These are phyloP conservation scores for Heterobasidion annosum DNA, from an alignment of 1,284 basidiomycete species.

Conservation along the genomic window DNA sequence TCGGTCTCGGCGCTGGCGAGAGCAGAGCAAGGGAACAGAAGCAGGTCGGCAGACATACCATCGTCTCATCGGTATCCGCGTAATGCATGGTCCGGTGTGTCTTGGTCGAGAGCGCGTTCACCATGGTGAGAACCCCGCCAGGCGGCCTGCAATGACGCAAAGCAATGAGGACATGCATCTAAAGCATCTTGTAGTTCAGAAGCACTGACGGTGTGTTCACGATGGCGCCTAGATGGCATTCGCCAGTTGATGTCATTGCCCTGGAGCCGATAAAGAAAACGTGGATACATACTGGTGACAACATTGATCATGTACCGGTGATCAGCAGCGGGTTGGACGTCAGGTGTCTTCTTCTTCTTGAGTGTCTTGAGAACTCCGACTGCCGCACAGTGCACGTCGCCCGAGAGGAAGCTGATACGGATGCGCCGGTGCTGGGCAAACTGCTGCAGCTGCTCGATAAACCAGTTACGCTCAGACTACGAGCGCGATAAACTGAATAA, in stretches of 20 bases:
- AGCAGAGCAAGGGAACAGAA: not conserved
- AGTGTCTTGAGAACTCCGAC: slow-evolving; percentile 75
- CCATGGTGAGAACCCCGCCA: slow-evolving; percentile 69
- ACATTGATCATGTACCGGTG: slow-evolving; percentile 85
- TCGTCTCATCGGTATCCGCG: slow-evolving; percentile 73
- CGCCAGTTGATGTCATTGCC: too few species aligned
- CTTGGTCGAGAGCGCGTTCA: slow-evolving; percentile 73
- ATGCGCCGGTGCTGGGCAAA: slow-evolving; percentile 53
- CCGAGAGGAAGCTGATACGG: slow-evolving; percentile 79
- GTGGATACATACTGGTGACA: slow-evolving; percentile 48
- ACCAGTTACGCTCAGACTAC: slow-evolving; percentile 85
- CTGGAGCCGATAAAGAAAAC: not conserved
- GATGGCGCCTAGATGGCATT: slow-evolving; percentile 46
- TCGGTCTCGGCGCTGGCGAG: not conserved
- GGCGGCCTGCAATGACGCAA: slow-evolving; percentile 48
- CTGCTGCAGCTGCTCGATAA: slow-evolving; percentile 73
- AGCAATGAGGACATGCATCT: not conserved
- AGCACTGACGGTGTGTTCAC: slow-evolving; percentile 72
- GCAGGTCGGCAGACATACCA: slow-evolving; percentile 38
- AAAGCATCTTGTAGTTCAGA: not conserved
- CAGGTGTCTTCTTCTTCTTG: slow-evolving; percentile 36
- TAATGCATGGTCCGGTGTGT: slow-evolving; percentile 79
- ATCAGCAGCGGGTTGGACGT: slow-evolving; percentile 48
- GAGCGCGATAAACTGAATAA: not conserved
- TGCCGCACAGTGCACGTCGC: slow-evolving; percentile 87